Base-by-base conservation (phyloP, 352 stramenopile species). In the Achlya hypogyna region DNA sequence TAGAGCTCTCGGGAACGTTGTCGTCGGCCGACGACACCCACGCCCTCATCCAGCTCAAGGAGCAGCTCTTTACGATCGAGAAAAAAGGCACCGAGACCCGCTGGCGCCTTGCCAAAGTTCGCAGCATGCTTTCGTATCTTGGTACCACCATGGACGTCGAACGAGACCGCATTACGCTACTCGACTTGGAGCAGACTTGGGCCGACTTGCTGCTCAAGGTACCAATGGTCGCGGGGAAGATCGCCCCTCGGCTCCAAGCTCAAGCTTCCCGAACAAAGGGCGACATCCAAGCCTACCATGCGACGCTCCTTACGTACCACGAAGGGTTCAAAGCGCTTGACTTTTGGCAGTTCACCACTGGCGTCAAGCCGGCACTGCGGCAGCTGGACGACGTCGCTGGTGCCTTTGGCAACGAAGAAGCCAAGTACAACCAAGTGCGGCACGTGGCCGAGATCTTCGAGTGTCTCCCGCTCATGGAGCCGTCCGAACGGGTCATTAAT, bases 391-490 rank as follows among this genome's bases (percentile, higher is more conserved):
- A 79, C 51, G 81, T 87, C 25, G 74, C 75, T 4, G 27, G 40
- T 10, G 62, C 62, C 9, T 71, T 79, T 34, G 71, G 78, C 42
- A 63, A 75, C 22, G 82, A 89, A 65, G 58, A 77, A 16, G 29
- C 25, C 0, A 25, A 65, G 3, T 84, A 82, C n/a, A 64, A 74
- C 9, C 74, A 84, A 12, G 96, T 91, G 64, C 77, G 78, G 14
- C 86, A 98, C 69, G 76, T 98, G 9, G 96, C 91, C 38, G 77
- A 85, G 43, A 96, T 98, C 43, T 89, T 98, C 69, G 93, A 97
- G 65, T 97, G 95, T 56, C 79, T 91, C 23, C 83, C 93, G 29
- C 72, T 97, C 14, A 88, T 98, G 51, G 83, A 96, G 62, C 75
- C 81, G 2, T 89, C 87, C 47, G 72, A 78, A 31, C 72, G 78